Percentiles rank a stretch among this genome's conserved stretches.
phyloP scores from a whole-genome alignment of 306 rosid genomes.

The Sicyos baderoa region DNA sequence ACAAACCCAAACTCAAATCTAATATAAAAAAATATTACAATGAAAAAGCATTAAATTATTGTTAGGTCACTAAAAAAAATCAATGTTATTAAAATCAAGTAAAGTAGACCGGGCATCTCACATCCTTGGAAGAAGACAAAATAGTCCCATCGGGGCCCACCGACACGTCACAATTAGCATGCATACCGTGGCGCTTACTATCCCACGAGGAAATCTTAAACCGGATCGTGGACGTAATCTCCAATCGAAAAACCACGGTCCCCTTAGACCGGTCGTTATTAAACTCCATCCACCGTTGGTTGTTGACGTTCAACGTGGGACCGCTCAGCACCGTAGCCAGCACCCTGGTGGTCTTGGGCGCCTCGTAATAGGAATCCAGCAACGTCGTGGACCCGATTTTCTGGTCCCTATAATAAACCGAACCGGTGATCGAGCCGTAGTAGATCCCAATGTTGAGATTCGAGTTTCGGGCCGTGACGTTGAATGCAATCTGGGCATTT shows the following conservation, averaged over 20 bases:
- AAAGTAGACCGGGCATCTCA: slow-evolving; percentile 69
- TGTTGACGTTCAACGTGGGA: slow-evolving; percentile 38
- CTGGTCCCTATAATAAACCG: slow-evolving; percentile 51
- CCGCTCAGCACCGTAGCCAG: slow-evolving; percentile 38
- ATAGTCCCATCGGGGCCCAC: slow-evolving; percentile 63
- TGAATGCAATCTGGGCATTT: slow-evolving; percentile 38
- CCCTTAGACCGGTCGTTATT: slow-evolving; percentile 45
- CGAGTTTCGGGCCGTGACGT: slow-evolving; percentile 56
- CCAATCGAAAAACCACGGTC: slow-evolving; percentile 51
- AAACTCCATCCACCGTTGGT: slow-evolving; percentile 57
- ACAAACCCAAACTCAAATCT: not conserved
- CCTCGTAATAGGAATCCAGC: slow-evolving; percentile 42
- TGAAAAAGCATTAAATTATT: not conserved
- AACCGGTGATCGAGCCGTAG: slow-evolving; percentile 46
- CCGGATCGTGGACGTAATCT: slow-evolving; percentile 43
- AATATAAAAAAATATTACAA: not conserved
- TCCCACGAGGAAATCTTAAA: slow-evolving; percentile 59
- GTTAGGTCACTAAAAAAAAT: not conserved
- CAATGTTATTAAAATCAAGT: not conserved
- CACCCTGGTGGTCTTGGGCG: slow-evolving; percentile 49
- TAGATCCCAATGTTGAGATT: slow-evolving; percentile 55
- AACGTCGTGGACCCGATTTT: slow-evolving; percentile 44
- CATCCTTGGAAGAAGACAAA: slow-evolving; percentile 32
- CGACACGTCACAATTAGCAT: slow-evolving; percentile 52
- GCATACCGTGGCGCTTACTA: slow-evolving; percentile 55